Evolutionary conservation across 805 yeast species (phyloP).

Genomic region (Candida dajiaensis): DNA sequence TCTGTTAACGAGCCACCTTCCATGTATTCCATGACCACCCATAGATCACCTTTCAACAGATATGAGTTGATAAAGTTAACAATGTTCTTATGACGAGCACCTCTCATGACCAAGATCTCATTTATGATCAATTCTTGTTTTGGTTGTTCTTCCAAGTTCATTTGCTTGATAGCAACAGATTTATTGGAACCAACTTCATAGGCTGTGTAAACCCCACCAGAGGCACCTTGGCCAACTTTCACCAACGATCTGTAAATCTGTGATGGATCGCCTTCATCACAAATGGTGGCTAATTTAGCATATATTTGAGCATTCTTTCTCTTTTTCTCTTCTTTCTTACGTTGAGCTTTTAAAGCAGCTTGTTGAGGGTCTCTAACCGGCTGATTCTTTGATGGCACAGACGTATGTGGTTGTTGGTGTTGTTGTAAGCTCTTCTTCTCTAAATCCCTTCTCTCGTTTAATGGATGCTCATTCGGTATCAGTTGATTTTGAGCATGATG

Average conservation of each 20-base stretch:
- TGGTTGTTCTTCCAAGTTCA: constrained; percentile 92
- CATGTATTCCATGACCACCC: constrained; percentile 99
- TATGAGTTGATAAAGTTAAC: constrained; percentile 91
- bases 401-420: background rate
- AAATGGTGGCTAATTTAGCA: constrained; percentile 65
- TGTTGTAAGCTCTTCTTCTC: constrained; percentile 2
- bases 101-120: constrained; percentile 95
- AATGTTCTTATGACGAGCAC: constrained; percentile 81
- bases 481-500: constrained; percentile 14
- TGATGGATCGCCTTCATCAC: constrained; percentile 82
- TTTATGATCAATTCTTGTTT: constrained; percentile 91
- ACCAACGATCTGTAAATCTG: constrained; percentile 58
- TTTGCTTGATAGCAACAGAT: constrained; percentile 91
- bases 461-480: constrained; percentile 10
- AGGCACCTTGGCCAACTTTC: constrained; percentile 97
- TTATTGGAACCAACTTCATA: constrained; percentile 48
- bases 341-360: constrained; percentile 52
- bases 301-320: constrained; percentile 67
- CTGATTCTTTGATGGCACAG: constrained; percentile 30
- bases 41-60: constrained; percentile 67
- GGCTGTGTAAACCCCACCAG: constrained; percentile 95
- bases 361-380: constrained; percentile 42
- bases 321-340: constrained; percentile 75
- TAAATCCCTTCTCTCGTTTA: constrained; percentile 10
- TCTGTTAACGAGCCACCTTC: constrained; percentile 97